Conservation (phyloP, 2,329 filamentous ascomycete genomes). For the Akanthomyces muscarius region DNA sequence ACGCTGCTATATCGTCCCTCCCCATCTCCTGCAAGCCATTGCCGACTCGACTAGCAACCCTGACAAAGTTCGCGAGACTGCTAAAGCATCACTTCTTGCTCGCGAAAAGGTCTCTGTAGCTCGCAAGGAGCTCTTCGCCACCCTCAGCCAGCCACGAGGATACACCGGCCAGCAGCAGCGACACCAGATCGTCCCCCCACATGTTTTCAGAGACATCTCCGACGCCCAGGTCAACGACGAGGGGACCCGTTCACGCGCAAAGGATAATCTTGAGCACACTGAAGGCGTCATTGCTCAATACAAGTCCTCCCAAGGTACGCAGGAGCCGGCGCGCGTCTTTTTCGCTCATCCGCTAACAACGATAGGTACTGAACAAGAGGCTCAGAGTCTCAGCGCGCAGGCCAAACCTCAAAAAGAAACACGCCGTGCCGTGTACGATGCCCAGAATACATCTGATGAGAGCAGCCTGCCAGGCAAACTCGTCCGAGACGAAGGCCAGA, state of each 20-base stretch:
- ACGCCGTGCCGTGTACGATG: constrained; percentile 44
- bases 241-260: constrained; percentile 33
- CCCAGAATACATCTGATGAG: constrained; percentile 35
- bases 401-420: constrained; percentile 24
- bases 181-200: constrained; percentile 37
- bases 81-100: constrained; percentile 32
- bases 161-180: constrained; percentile 19
- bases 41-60: constrained; percentile 37
- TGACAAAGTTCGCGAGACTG: constrained; percentile 33
- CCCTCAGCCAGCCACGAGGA: constrained; percentile 32
- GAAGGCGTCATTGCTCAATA: constrained; percentile 27
- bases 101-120: constrained; percentile 30
- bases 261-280: constrained; percentile 37
- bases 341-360: constrained; percentile 2
- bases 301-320: constrained; percentile 27
- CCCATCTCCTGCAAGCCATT: constrained; percentile 43
- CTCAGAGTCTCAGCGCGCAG: neutral
- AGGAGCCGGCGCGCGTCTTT: too few relatives aligned
- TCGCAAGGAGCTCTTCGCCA: constrained; percentile 34
- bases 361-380: constrained; percentile 19
- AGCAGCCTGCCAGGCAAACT: constrained; percentile 39
- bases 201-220: constrained; percentile 36
- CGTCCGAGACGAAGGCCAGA: constrained; percentile 41
- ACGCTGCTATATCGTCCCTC: constrained; percentile 42
- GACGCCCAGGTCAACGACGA: constrained; percentile 37